phyloP scores from a whole-genome alignment of 345 rosid species.

The Sapria himalayana region DNA sequence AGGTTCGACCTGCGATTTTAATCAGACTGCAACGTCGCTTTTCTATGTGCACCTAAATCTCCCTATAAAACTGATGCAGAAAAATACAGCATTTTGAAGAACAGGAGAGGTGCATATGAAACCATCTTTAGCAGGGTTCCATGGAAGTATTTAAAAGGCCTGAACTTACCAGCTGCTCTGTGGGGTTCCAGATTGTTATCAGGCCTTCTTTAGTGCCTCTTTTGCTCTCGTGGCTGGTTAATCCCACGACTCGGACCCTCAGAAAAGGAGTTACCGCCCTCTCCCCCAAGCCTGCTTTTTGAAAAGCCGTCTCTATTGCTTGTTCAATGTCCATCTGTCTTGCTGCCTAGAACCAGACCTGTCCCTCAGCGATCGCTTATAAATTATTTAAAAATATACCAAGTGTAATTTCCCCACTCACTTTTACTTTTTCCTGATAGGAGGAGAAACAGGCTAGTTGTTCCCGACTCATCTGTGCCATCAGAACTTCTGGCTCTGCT shows the following conservation, averaged over 20 bases:
- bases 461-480: slow-evolving; percentile 88
- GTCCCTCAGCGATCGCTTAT: no score
- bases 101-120: slow-evolving; percentile 2
- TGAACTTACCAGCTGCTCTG: slow-evolving; percentile 53
- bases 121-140: not conserved
- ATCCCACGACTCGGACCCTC: slow-evolving; percentile 72
- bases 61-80: no score
- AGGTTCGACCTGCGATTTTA: no score
- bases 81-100: no score
- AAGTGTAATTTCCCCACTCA: no score
- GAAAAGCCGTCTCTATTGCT: slow-evolving; percentile 46
- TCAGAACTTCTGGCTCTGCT: slow-evolving; percentile 76
- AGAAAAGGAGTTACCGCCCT: slow-evolving; percentile 75
- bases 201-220: slow-evolving; percentile 37
- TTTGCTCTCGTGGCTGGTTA: slow-evolving; percentile 21
- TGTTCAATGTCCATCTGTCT: slow-evolving; percentile 45
- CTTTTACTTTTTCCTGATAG: slow-evolving; percentile 62
- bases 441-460: slow-evolving; percentile 49
- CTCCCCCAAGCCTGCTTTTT: slow-evolving; percentile 43
- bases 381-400: no score
- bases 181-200: slow-evolving; percentile 84
- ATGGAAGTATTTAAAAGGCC: slow-evolving; percentile 2
- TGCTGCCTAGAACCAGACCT: slow-evolving; percentile 27
- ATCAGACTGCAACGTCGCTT: no score
- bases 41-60: no score